Evolutionary conservation across 148 eudicot species (phyloP).

Genomic region (Polygonum aviculare): DNA sequence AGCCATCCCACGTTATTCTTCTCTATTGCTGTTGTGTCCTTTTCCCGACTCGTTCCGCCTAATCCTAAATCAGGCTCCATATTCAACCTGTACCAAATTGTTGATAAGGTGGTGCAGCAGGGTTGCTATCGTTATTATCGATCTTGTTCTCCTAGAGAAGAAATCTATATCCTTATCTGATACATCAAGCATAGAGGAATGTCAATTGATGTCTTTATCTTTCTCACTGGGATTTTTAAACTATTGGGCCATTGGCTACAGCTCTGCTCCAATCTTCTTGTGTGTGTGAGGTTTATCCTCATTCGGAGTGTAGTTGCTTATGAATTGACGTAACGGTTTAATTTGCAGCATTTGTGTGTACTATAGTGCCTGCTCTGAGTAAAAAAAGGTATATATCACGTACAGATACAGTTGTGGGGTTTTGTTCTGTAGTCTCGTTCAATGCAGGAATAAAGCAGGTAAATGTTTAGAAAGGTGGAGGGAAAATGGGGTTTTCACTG

Average conservation of each 20-base stretch:
- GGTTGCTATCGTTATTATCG: background rate
- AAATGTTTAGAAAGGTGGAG: background rate
- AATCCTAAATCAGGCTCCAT: too few relatives aligned
- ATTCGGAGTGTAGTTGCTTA: background rate
- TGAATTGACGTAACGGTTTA: slow-evolving; percentile 7
- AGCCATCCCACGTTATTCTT: too few relatives aligned
- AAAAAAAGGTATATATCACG: background rate
- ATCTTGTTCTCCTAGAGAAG: background rate
- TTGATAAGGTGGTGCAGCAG: too few relatives aligned
- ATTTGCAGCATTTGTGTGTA: slow-evolving; percentile 3
- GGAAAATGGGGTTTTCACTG: background rate
- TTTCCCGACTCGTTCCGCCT: too few relatives aligned
- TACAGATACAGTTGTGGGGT: background rate
- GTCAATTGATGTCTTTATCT: background rate
- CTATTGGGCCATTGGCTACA: background rate
- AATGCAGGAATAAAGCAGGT: slow-evolving; percentile 2
- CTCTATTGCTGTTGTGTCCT: too few relatives aligned
- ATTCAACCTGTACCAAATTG: too few relatives aligned
- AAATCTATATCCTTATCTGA: background rate
- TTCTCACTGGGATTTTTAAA: background rate
- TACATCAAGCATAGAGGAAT: background rate
- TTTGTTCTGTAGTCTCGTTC: background rate
- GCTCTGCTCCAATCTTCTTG: background rate
- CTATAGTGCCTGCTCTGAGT: background rate
- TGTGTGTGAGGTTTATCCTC: background rate